Evolutionary conservation across 352 stramenopile genomes (phyloP), one percentile per base, ranked within the genome.

Genomic region (Globisporangium perplexum): DNA sequence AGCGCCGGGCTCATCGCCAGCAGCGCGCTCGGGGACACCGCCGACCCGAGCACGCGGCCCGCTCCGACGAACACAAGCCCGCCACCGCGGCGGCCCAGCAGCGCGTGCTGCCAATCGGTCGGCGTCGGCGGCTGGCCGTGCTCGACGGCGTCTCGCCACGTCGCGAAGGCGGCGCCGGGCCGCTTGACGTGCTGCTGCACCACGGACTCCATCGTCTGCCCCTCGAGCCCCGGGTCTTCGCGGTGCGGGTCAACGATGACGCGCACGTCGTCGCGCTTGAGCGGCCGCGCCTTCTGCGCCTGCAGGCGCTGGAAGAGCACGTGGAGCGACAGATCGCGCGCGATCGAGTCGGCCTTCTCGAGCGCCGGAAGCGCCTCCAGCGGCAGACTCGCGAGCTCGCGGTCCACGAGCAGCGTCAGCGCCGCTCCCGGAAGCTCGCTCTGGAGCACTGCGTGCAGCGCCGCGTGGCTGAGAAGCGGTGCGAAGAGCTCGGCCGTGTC

Each of bases 251-350:
- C 83, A 1, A 83, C 73, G 18, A 90, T 75, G 33, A 72, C 68
- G 15, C 73, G 69, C 38, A 93, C 70, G 50, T 91, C 79, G 26
- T 78, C 76, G 26, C 72, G 68, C 44, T 69, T 68, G 51, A 87
- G 52, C 5, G 72, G 68, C 43, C 81, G 68, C n/a, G 67, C 64
- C 57, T 85, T 88, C 33, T 80, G 56, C 17, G 66, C 59, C 24
- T 68, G 53, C 8, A 87, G 47, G 0, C 83, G 64, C 23, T 86
- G 74, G 35, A 80, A 62, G 4, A 90, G 55, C 39, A 90, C 69
- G 42, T 93, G 80, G 49, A 91, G 69, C 4, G 80, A 90, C 44
- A 90, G 77, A 17, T 93, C 83, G 1, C 80, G 72, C 4, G 73
- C 59, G 22, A 88, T 82, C 0, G 65, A 71, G 14, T 87, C 77